These are phyloP conservation scores for Zygosaccharomyces pseudobailii DNA, from an alignment of 1,139 yeast genomes.

Conservation along the genomic window DNA sequence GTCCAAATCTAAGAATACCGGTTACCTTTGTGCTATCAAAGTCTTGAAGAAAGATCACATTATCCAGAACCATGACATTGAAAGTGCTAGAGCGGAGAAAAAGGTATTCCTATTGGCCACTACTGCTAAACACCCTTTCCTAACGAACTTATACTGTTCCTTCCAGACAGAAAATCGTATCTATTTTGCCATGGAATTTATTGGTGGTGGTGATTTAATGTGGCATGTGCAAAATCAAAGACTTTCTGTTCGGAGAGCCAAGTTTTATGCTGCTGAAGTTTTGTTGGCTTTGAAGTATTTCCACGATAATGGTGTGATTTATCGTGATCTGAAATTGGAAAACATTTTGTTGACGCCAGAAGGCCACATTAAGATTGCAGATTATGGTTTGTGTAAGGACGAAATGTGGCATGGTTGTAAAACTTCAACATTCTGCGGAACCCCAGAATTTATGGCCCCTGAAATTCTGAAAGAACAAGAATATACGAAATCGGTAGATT, in stretches of 20 bases:
- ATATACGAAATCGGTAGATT: constrained; percentile 91
- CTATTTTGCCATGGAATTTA: constrained; percentile 96
- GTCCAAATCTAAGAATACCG: constrained; percentile 78
- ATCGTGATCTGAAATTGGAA: constrained; percentile 93
- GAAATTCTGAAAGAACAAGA: constrained; percentile 90
- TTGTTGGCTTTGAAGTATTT: constrained; percentile 83
- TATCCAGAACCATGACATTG: constrained; percentile 93
- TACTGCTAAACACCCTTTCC: constrained; percentile 85
- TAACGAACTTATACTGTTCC: constrained; percentile 86
- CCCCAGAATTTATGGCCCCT: constrained; percentile 99
- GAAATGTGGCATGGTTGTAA: constrained; percentile 90
- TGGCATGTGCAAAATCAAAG: constrained; percentile 96
- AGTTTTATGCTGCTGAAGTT: constrained; percentile 96
- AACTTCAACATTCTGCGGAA: constrained; percentile 96
- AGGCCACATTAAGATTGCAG: constrained; percentile 97
- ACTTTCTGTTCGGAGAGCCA: constrained; percentile 86
- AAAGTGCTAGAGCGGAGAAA: constrained; percentile 89
- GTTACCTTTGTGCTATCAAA: constrained; percentile 84
- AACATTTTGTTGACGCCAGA: constrained; percentile 80
- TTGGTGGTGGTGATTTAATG: constrained; percentile 98
- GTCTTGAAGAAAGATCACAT: constrained; percentile 93
- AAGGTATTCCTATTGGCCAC: constrained; percentile 89
- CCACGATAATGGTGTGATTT: constrained; percentile 93
- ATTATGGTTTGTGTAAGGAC: constrained; percentile 94
- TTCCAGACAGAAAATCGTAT: constrained; percentile 97